These are phyloP conservation scores for Coprinellus micaceus DNA, from an alignment of 768 basidiomycete genomes.

Conservation along the genomic window DNA sequence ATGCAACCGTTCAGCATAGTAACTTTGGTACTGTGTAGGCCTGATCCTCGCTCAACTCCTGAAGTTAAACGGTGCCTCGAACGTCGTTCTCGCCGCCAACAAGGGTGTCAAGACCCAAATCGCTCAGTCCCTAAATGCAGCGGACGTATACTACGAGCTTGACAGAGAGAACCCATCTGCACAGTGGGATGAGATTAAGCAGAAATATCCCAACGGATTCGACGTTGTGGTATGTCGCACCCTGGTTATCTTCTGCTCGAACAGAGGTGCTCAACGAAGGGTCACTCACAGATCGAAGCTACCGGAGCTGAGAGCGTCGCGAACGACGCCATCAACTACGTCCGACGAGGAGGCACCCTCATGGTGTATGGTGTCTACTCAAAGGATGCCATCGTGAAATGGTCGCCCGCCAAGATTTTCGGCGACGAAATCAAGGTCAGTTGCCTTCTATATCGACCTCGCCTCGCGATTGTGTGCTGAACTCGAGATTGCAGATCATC, in stretches of 20 bases:
- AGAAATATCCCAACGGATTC: constrained; percentile 83
- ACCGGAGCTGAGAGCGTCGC: constrained; percentile 81
- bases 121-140: constrained; percentile 74
- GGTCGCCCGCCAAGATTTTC: constrained; percentile 86
- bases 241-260: not conserved
- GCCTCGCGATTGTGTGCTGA: too few relatives aligned
- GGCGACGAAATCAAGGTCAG: constrained; percentile 51
- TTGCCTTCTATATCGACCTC: too few relatives aligned
- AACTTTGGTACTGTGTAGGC: constrained; percentile 22
- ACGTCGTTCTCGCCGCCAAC: constrained; percentile 82
- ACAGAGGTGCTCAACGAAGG: not conserved
- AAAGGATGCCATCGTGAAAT: constrained; percentile 78
- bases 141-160: constrained; percentile 82
- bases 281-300: constrained; percentile 29
- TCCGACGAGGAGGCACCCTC: constrained; percentile 77
- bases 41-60: constrained; percentile 85
- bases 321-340: constrained; percentile 88
- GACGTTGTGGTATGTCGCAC: constrained; percentile 61
- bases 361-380: constrained; percentile 92
- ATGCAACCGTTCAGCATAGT: not conserved
- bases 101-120: constrained; percentile 90
- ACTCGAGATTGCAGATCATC: constrained; percentile 57
- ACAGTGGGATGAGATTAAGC: constrained; percentile 79
- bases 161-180: constrained; percentile 69
- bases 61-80: constrained; percentile 79